A percentile compares a stretch with the other conserved stretches of the same genome.
Conservation (phyloP, 2,329 filamentous ascomycete species). For the Periconia macrospinosa region DNA sequence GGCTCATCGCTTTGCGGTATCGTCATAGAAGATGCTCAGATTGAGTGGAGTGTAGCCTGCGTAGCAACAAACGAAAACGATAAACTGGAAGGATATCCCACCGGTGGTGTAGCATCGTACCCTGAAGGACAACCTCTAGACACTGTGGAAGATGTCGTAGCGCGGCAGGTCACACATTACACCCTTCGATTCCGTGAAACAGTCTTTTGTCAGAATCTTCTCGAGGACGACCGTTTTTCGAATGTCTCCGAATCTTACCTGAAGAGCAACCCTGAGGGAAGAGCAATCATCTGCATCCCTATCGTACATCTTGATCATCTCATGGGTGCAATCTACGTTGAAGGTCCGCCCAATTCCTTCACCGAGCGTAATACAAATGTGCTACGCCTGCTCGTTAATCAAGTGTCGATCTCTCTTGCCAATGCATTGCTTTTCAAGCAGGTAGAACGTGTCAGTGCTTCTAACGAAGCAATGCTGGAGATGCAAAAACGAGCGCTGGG, state of each 20-base stretch:
- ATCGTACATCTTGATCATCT: constrained; percentile 74
- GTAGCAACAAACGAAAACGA: constrained; percentile 67
- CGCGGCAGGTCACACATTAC: constrained; percentile 75
- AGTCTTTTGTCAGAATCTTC: constrained; percentile 73
- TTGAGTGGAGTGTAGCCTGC: constrained; percentile 71
- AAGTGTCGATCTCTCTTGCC: constrained; percentile 68
- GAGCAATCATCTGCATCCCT: constrained; percentile 77
- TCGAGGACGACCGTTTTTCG: constrained; percentile 76
- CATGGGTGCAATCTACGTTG: constrained; percentile 74
- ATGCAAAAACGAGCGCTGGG: constrained; percentile 74
- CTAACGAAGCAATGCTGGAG: constrained; percentile 76
- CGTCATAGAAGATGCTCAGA: constrained; percentile 69
- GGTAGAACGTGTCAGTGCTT: constrained; percentile 75
- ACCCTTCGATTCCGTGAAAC: constrained; percentile 75
- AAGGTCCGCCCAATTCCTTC: constrained; percentile 76
- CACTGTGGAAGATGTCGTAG: constrained; percentile 66
- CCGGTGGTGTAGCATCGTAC: constrained; percentile 63
- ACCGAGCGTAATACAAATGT: constrained; percentile 66
- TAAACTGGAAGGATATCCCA: constrained; percentile 16
- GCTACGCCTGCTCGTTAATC: constrained; percentile 70
- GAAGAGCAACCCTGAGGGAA: constrained; percentile 68
- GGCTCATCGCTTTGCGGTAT: constrained; percentile 75
- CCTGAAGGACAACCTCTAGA: constrained; percentile 66
- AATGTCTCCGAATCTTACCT: constrained; percentile 73
- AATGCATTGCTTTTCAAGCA: constrained; percentile 68